A percentile compares a stretch with the other conserved stretches of the same genome.
These are phyloP conservation scores for Pseudogymnoascus sp. DNA, from an alignment of 2,329 filamentous ascomycete species.

Conservation along the genomic window DNA sequence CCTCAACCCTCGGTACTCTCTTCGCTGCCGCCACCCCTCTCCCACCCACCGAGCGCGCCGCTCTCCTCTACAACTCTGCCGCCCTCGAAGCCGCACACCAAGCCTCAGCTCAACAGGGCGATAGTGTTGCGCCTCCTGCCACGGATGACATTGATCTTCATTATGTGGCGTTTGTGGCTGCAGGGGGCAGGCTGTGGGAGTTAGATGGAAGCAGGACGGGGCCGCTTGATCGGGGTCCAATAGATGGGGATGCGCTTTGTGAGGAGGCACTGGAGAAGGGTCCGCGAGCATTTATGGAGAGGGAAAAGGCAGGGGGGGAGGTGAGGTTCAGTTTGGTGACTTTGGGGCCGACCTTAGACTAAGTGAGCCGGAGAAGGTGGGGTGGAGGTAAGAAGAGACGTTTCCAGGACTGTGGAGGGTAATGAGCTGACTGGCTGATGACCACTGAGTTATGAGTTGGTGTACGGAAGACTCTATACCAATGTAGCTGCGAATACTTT, in stretches of 20 bases:
- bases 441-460: too few species aligned
- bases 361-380: background rate
- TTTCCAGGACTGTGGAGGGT: too few species aligned
- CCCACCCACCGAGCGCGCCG: constrained; percentile 57
- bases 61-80: constrained; percentile 70
- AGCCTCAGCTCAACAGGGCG: constrained; percentile 81
- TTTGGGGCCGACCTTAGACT: constrained; percentile 22
- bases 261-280: constrained; percentile 70
- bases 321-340: constrained; percentile 27
- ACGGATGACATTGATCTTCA: constrained; percentile 79
- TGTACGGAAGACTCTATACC: too few species aligned
- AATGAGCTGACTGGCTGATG: too few species aligned
- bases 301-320: constrained; percentile 24
- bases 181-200: constrained; percentile 62
- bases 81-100: constrained; percentile 74
- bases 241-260: constrained; percentile 69
- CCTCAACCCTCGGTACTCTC: constrained; percentile 49
- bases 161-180: constrained; percentile 83
- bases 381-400: too few species aligned
- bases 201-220: constrained; percentile 65
- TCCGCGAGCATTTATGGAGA: constrained; percentile 31
- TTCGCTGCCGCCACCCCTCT: constrained; percentile 65
- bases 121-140: constrained; percentile 69
- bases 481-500: too few species aligned
- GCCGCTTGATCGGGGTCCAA: constrained; percentile 44